A percentile compares a stretch with the other conserved stretches of the same genome.
Conservation (phyloP, 352 stramenopile genomes). For the Globisporangium ultimum region DNA sequence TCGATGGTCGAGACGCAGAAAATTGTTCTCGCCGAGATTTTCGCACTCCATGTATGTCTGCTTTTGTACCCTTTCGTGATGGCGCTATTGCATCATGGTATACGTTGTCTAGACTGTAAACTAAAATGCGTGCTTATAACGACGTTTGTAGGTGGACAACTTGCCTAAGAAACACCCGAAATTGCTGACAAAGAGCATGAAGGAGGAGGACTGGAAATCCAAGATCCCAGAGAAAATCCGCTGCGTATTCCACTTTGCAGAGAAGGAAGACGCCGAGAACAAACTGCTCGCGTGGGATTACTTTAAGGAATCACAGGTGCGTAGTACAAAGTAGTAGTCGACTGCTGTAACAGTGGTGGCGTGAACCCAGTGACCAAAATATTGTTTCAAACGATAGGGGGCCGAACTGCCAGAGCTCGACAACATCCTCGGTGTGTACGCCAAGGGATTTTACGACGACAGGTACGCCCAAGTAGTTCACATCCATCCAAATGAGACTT, state of each 20-base stretch:
- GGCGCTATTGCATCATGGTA: background rate
- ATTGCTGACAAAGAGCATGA: conserved; percentile 39
- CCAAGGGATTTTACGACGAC: conserved; percentile 70
- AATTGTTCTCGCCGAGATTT: conserved; percentile 53
- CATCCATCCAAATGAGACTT: too few species aligned
- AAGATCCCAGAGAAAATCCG: conserved; percentile 76
- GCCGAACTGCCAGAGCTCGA: conserved; percentile 59
- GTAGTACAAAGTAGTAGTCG: background rate
- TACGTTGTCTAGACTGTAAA: background rate
- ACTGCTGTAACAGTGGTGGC: background rate
- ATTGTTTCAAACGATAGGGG: conserved; percentile 21
- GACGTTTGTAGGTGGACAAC: conserved; percentile 35
- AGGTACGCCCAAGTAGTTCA: conserved; percentile 21
- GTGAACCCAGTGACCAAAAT: background rate
- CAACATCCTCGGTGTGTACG: conserved; percentile 55
- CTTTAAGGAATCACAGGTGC: conserved; percentile 60
- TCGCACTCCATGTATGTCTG: conserved; percentile 43
- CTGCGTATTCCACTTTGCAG: conserved; percentile 69
- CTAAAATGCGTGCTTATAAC: background rate
- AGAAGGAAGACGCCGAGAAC: conserved; percentile 52
- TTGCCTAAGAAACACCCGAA: conserved; percentile 66
- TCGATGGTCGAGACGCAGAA: conserved; percentile 60
- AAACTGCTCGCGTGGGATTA: conserved; percentile 57
- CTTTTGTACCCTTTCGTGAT: background rate
- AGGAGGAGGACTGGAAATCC: conserved; percentile 60